These are phyloP conservation scores for Glarea lozoyensis DNA, from an alignment of 495 filamentous ascomycete genomes.

Conservation along the genomic window DNA sequence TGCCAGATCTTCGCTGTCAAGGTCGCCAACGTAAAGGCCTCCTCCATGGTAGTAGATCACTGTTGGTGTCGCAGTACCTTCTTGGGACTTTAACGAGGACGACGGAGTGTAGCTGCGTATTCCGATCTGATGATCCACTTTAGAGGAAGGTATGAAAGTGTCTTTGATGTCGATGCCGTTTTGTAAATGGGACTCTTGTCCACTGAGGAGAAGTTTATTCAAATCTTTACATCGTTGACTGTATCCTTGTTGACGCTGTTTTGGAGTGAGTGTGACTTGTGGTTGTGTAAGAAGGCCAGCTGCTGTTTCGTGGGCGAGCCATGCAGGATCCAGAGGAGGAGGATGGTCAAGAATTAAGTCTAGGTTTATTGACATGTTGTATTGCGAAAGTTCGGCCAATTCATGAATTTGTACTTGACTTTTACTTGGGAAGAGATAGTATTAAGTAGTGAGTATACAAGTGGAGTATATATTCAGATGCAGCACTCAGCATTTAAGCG, in stretches of 20 bases:
- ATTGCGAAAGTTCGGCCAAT: not conserved
- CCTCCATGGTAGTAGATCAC: conserved; percentile 28
- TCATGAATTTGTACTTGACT: no score
- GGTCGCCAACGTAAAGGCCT: conserved; percentile 23
- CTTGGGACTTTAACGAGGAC: not conserved
- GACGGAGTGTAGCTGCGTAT: conserved; percentile 12
- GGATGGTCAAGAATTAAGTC: conserved; percentile 4
- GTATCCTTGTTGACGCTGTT: conserved; percentile 5
- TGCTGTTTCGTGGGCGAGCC: conserved; percentile 14
- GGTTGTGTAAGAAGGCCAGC: conserved; percentile 5
- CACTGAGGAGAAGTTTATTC: conserved; percentile 10
- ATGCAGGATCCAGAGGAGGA: conserved; percentile 10
- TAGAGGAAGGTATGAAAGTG: not conserved
- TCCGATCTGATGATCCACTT: conserved; percentile 1
- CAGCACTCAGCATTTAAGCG: no score
- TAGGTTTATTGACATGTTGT: not conserved
- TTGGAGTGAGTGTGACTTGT: not conserved
- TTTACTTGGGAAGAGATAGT: no score
- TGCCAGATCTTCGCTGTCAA: conserved; percentile 26
- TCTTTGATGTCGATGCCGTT: conserved; percentile 5
- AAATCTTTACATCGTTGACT: conserved; percentile 11
- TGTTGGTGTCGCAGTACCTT: conserved; percentile 2
- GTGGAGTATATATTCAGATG: no score
- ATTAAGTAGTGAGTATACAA: no score
- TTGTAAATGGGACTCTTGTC: conserved; percentile 6